Conservation (phyloP, 2,329 filamentous ascomycete species). For the Aspergillus spinulosporus region DNA sequence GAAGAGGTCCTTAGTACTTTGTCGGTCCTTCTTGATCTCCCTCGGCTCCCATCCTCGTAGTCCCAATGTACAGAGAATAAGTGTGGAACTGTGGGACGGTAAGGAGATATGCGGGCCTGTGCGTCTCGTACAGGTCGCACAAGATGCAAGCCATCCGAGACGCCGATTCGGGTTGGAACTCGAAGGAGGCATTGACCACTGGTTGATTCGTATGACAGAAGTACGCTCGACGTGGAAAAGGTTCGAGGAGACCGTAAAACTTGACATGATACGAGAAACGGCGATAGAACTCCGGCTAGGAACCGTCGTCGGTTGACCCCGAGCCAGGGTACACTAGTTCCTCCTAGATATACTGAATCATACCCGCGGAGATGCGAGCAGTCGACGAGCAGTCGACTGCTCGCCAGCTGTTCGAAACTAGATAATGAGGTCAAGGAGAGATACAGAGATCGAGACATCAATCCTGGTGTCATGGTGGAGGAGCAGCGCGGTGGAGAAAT, state of each 20-base stretch:
- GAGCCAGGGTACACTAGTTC: slow-evolving; percentile 12
- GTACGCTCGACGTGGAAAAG: not conserved
- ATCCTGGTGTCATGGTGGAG: not conserved
- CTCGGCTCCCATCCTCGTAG: not conserved
- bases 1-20: not conserved
- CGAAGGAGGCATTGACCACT: not conserved
- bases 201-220: not conserved
- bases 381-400: not conserved
- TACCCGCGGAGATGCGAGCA: not conserved
- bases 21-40: not conserved
- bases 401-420: not conserved
- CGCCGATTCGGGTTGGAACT: slow-evolving; percentile 10
- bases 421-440: not conserved
- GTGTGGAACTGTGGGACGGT: slow-evolving; percentile 12
- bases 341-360: not conserved
- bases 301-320: not conserved
- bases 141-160: slow-evolving; percentile 20
- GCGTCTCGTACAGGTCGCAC: slow-evolving; percentile 13
- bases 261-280: not conserved
- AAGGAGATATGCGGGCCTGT: slow-evolving; percentile 14
- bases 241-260: not conserved
- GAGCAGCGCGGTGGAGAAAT: not conserved
- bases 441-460: not conserved
- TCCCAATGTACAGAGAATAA: not conserved
- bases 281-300: not conserved